phyloP scores from a whole-genome alignment of 768 basidiomycete species.

The Crucibulum laeve region DNA sequence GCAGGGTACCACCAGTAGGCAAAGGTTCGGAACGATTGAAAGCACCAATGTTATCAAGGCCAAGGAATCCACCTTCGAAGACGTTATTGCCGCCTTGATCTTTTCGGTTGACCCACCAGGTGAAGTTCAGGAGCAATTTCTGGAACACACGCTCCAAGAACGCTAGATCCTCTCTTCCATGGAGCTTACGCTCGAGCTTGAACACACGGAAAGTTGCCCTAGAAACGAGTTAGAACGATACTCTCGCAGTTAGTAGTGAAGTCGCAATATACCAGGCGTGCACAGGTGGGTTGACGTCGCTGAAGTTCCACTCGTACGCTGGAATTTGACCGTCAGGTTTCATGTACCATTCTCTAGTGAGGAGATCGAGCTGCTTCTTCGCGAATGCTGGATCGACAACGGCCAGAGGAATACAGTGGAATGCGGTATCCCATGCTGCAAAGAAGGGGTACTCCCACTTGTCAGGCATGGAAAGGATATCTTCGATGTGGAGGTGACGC shows the following conservation, averaged over 20 bases:
- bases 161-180: constrained; percentile 81
- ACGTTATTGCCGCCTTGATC: constrained; percentile 93
- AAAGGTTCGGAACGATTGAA: constrained; percentile 98
- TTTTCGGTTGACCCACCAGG: constrained; percentile 99
- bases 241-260: neutral
- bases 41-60: constrained; percentile 95
- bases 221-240: neutral
- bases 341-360: constrained; percentile 99
- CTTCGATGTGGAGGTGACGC: constrained; percentile 93
- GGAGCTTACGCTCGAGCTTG: constrained; percentile 97
- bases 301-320: constrained; percentile 99
- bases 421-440: constrained; percentile 98
- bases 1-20: constrained; percentile 89
- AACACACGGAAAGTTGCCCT: constrained; percentile 98
- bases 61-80: constrained; percentile 98
- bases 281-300: constrained; percentile 97
- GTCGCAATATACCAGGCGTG: constrained; percentile 76
- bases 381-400: constrained; percentile 94
- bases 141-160: constrained; percentile 99
- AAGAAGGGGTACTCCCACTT: constrained; percentile 99
- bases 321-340: constrained; percentile 98
- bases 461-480: constrained; percentile 98
- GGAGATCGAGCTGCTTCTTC: constrained; percentile 93
- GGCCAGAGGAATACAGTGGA: constrained; percentile 97
- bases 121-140: constrained; percentile 94